These are phyloP conservation scores for Apiotrichum sp. DNA, from an alignment of 1,284 basidiomycete species.

Conservation along the genomic window DNA sequence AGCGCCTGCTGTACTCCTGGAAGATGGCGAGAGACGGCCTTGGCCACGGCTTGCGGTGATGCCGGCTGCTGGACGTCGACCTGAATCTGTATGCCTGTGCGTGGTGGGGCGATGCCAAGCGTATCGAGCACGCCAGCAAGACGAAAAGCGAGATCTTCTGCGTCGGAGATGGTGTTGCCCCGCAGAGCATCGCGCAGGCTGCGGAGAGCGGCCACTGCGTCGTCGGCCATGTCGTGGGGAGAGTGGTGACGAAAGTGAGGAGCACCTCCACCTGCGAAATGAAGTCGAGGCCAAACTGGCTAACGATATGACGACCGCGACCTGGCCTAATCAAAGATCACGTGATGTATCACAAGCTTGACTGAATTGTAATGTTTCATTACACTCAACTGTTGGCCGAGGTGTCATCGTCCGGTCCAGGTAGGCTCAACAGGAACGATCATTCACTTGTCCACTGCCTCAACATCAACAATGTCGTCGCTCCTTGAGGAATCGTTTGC, in stretches of 20 bases:
- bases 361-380: too few relatives aligned
- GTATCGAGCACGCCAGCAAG: conserved; percentile 4
- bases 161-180: conserved; percentile 17
- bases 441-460: too few relatives aligned
- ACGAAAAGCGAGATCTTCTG: conserved; percentile 20
- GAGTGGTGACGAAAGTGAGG: not conserved
- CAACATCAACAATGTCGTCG: conserved; percentile 20
- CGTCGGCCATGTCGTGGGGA: conserved; percentile 1
- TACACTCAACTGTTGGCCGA: too few relatives aligned
- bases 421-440: too few relatives aligned
- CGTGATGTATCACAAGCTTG: too few relatives aligned
- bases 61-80: too few relatives aligned
- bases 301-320: too few relatives aligned
- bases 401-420: too few relatives aligned
- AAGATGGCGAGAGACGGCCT: conserved; percentile 22
- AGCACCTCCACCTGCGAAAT: not conserved
- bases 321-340: too few relatives aligned
- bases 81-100: too few relatives aligned
- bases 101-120: conserved; percentile 1
- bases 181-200: conserved; percentile 28
- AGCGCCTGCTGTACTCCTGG: conserved; percentile 30
- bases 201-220: conserved; percentile 16
- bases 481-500: conserved; percentile 31
- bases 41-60: too few relatives aligned
- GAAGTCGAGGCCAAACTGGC: too few relatives aligned